Conservation (phyloP, 2,329 filamentous ascomycete species). For the Colletotrichum eremochloae region DNA sequence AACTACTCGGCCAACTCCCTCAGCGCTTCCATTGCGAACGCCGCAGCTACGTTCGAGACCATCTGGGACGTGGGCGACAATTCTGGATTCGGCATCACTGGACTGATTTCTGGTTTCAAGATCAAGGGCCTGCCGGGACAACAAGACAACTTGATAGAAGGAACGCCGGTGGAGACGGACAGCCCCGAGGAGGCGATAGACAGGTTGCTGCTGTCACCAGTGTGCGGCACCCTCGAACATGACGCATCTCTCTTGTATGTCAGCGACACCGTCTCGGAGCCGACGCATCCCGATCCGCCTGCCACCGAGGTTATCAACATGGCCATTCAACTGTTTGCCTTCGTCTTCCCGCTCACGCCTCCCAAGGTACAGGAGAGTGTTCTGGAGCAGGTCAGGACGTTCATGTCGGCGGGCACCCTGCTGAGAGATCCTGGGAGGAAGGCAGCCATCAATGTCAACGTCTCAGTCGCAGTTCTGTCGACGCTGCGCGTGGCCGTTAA, state of each 20-base stretch:
- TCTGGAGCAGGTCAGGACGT: conserved; percentile 91
- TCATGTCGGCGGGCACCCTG: conserved; percentile 82
- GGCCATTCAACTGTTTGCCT: conserved; percentile 92
- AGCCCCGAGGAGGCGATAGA: conserved; percentile 77
- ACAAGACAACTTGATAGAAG: conserved; percentile 65
- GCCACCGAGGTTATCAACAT: conserved; percentile 95
- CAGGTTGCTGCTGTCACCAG: conserved; percentile 73
- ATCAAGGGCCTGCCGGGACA: conserved; percentile 79
- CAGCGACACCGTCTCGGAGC: conserved; percentile 60
- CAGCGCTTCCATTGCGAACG: conserved; percentile 91
- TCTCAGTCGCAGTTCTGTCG: conserved; percentile 83
- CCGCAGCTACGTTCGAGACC: conserved; percentile 89
- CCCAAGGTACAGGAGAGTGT: conserved; percentile 96
- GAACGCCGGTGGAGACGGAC: conserved; percentile 61
- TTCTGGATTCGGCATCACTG: conserved; percentile 92
- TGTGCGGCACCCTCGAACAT: conserved; percentile 88
- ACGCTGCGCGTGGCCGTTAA: conserved; percentile 87
- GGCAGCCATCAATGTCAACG: conserved; percentile 91
- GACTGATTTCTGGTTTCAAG: conserved; percentile 83
- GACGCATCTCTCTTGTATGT: conserved; percentile 88
- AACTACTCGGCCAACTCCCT: conserved; percentile 87
- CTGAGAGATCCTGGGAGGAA: conserved; percentile 90
- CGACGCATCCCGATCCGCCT: conserved; percentile 76
- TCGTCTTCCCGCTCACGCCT: conserved; percentile 89
- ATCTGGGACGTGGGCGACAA: conserved; percentile 97